These are phyloP conservation scores for Nidularia pulvinata DNA, from an alignment of 768 basidiomycete genomes.

Conservation along the genomic window DNA sequence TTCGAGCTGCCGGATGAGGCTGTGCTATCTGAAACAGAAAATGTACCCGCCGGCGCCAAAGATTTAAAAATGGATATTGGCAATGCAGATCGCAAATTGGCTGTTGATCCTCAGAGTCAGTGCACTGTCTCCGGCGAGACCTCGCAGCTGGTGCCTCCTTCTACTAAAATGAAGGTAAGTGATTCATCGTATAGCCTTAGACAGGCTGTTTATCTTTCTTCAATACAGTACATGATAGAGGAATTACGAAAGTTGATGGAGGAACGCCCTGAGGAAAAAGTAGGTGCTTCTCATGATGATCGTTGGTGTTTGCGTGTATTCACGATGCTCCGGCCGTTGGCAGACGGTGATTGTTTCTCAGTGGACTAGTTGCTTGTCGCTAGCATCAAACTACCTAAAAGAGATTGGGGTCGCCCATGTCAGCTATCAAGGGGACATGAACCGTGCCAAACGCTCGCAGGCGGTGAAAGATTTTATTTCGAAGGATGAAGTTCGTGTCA, in stretches of 20 bases:
- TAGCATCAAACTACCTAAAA: slow-evolving; percentile 61
- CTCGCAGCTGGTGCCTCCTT: slow-evolving; percentile 58
- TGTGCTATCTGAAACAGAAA: slow-evolving; percentile 17
- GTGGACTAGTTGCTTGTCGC: slow-evolving; percentile 65
- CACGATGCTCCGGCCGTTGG: background rate
- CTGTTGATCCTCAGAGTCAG: slow-evolving; percentile 29
- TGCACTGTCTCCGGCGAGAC: slow-evolving; percentile 25
- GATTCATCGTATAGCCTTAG: background rate
- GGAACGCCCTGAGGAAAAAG: slow-evolving; percentile 62
- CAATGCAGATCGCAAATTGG: slow-evolving; percentile 36
- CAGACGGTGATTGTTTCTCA: slow-evolving; percentile 69
- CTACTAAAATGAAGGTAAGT: slow-evolving; percentile 74
- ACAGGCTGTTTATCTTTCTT: background rate
- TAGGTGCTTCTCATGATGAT: slow-evolving; percentile 10
- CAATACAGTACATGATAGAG: slow-evolving; percentile 56
- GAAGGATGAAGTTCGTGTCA: slow-evolving; percentile 51
- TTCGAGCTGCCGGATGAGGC: slow-evolving; percentile 62
- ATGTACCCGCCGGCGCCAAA: slow-evolving; percentile 20
- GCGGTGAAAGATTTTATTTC: slow-evolving; percentile 62
- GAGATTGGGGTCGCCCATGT: slow-evolving; percentile 51
- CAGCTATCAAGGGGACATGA: slow-evolving; percentile 67
- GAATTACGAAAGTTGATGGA: slow-evolving; percentile 41
- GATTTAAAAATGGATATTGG: slow-evolving; percentile 20
- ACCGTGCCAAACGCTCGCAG: slow-evolving; percentile 43
- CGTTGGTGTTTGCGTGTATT: too few relatives aligned